Percentiles rank a stretch among this genome's conserved stretches.
Conservation (phyloP, 371 early-diverging fungal genomes). For the Blyttiomyces sp. region DNA sequence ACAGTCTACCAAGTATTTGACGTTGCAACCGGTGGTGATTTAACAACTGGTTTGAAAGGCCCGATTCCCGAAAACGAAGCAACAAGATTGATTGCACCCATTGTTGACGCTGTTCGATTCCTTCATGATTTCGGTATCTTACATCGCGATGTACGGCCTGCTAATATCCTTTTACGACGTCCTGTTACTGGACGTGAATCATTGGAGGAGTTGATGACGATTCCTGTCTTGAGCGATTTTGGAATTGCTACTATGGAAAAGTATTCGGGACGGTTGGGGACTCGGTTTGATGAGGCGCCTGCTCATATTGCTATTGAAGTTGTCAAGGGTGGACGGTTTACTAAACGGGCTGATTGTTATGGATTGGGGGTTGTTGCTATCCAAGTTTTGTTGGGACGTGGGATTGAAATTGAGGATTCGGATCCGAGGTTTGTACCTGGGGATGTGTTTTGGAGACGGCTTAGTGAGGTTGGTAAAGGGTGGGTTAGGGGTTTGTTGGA, state of each 20-base stretch:
- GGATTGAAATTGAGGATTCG: not conserved
- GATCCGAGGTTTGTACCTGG: not conserved
- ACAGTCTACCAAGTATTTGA: slow-evolving; percentile 22
- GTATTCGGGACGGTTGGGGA: slow-evolving; percentile 15
- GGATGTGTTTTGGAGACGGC: not conserved
- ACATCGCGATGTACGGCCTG: slow-evolving; percentile 23
- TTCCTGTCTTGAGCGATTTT: slow-evolving; percentile 25
- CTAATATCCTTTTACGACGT: slow-evolving; percentile 21
- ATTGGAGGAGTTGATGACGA: slow-evolving; percentile 12
- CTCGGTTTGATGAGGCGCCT: slow-evolving; percentile 8
- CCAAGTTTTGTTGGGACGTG: slow-evolving; percentile 3
- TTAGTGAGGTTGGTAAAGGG: not conserved
- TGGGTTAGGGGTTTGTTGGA: not conserved
- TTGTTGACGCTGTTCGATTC: slow-evolving; percentile 19
- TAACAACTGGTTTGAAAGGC: not conserved
- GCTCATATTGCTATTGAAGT: slow-evolving; percentile 19
- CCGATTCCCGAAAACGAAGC: slow-evolving; percentile 11
- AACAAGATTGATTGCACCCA: slow-evolving; percentile 10
- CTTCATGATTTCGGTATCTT: slow-evolving; percentile 15
- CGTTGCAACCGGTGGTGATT: slow-evolving; percentile 20
- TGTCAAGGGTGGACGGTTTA: slow-evolving; percentile 8
- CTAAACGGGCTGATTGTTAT: slow-evolving; percentile 5
- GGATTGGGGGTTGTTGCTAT: slow-evolving; percentile 10
- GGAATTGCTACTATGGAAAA: slow-evolving; percentile 19
- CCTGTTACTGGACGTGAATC: slow-evolving; percentile 20